phyloP scores from a whole-genome alignment of 2,329 filamentous ascomycete species.

The Leptographium flavum region DNA sequence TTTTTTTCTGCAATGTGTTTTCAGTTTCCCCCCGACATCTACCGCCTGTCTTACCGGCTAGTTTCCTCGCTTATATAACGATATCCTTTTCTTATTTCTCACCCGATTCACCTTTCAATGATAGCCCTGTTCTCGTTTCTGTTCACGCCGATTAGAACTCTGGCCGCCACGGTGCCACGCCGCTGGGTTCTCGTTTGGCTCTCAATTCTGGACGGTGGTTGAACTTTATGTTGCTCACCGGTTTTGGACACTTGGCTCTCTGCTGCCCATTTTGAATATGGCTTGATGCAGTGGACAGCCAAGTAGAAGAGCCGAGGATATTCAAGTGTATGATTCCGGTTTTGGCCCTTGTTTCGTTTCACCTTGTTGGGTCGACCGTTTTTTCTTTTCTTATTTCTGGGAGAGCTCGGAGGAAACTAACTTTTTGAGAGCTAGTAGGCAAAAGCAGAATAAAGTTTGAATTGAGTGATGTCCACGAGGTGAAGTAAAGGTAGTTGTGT shows the following conservation, averaged over 20 bases:
- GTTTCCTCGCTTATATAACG: conserved; percentile 4
- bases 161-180: not conserved
- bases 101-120: not conserved
- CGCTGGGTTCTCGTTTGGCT: not conserved
- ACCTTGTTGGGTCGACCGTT: not conserved
- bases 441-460: not conserved
- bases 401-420: not conserved
- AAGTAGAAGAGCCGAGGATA: not conserved
- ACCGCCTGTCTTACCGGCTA: not conserved
- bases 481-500: too few relatives aligned
- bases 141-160: not conserved
- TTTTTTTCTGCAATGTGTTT: conserved; percentile 3
- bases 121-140: not conserved
- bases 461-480: not conserved
- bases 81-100: conserved; percentile 7
- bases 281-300: too few relatives aligned
- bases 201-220: not conserved
- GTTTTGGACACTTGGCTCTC: not conserved
- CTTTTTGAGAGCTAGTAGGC: not conserved
- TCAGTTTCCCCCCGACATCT: not conserved
- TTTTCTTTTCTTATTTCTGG: not conserved
- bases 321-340: conserved; percentile 1
- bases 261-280: too few relatives aligned
- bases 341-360: not conserved
- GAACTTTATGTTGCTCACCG: not conserved